Percentiles rank a stretch among this genome's conserved stretches.
Conservation (phyloP, 1,284 basidiomycete genomes). For the Lentinus polychrous region DNA sequence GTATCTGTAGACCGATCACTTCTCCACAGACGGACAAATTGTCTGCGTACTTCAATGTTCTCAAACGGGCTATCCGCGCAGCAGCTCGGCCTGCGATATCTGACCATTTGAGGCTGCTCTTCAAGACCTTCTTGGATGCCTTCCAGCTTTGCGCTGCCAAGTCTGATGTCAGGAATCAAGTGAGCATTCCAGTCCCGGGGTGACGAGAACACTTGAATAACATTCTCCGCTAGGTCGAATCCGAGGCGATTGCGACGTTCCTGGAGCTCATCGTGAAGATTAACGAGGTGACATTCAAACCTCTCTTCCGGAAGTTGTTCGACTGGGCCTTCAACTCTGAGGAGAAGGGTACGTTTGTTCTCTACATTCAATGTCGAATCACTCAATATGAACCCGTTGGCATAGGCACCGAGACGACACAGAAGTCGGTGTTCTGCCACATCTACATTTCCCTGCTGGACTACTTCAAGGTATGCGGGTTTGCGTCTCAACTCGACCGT, state of each 20-base stretch:
- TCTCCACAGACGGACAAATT: too few species aligned
- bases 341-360: constrained; percentile 32
- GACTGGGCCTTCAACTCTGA: constrained; percentile 87
- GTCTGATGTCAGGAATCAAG: constrained; percentile 22
- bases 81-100: constrained; percentile 61
- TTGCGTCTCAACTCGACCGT: constrained; percentile 4
- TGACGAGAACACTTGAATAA: constrained; percentile 3
- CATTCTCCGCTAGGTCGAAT: constrained; percentile 37
- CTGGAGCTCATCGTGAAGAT: constrained; percentile 88
- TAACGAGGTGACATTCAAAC: constrained; percentile 90
- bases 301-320: constrained; percentile 85
- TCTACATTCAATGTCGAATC: background rate
- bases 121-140: constrained; percentile 78
- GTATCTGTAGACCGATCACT: constrained; percentile 7
- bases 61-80: constrained; percentile 59
- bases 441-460: constrained; percentile 69
- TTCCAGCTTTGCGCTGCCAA: constrained; percentile 56
- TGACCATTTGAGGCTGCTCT: constrained; percentile 66
- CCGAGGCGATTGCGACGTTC: constrained; percentile 67
- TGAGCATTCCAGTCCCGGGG: constrained; percentile 26
- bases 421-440: constrained; percentile 67
- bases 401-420: constrained; percentile 25
- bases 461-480: constrained; percentile 69
- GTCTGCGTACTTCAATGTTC: constrained; percentile 59
- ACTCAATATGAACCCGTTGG: background rate